Evolutionary conservation across 2,329 filamentous ascomycete species (phyloP).

Genomic region (Fusarium pininemorale): DNA sequence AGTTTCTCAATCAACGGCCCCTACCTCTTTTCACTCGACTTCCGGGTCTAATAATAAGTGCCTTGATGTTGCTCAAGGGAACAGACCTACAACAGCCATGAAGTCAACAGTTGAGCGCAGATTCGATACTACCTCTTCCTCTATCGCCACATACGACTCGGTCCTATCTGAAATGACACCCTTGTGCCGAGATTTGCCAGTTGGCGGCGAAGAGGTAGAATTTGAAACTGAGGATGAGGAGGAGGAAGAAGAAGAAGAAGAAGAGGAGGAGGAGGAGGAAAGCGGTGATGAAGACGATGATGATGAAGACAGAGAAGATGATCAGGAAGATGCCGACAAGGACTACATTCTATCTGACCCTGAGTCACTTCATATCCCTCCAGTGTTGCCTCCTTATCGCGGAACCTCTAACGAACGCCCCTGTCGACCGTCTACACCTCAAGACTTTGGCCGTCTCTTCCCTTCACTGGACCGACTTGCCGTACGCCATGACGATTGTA

Average conservation of each 20-base stretch:
- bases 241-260: slow-evolving; percentile 29
- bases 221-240: slow-evolving; percentile 36
- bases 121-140: slow-evolving; percentile 53
- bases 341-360: slow-evolving; percentile 42
- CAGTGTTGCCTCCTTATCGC: slow-evolving; percentile 64
- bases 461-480: slow-evolving; percentile 82
- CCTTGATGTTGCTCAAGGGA: slow-evolving; percentile 9
- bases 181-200: slow-evolving; percentile 35
- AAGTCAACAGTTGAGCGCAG: slow-evolving; percentile 23
- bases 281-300: slow-evolving; percentile 45
- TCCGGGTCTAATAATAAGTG: slow-evolving; percentile 39
- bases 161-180: slow-evolving; percentile 57
- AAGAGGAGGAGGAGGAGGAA: slow-evolving; percentile 30
- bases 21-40: slow-evolving; percentile 40
- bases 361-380: slow-evolving; percentile 54
- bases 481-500: slow-evolving; percentile 90
- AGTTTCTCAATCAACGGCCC: slow-evolving; percentile 42
- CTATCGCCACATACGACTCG: slow-evolving; percentile 83
- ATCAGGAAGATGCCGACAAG: slow-evolving; percentile 39
- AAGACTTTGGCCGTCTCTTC: slow-evolving; percentile 85
- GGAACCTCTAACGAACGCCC: slow-evolving; percentile 68
- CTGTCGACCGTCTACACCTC: slow-evolving; percentile 79
- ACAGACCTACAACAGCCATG: slow-evolving; percentile 18
- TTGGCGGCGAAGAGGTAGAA: slow-evolving; percentile 37
- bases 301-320: slow-evolving; percentile 46